Percentiles rank a stretch among this genome's conserved stretches.
phyloP scores from a whole-genome alignment of 2,329 filamentous ascomycete species.

The Lasiodiplodia sp. region DNA sequence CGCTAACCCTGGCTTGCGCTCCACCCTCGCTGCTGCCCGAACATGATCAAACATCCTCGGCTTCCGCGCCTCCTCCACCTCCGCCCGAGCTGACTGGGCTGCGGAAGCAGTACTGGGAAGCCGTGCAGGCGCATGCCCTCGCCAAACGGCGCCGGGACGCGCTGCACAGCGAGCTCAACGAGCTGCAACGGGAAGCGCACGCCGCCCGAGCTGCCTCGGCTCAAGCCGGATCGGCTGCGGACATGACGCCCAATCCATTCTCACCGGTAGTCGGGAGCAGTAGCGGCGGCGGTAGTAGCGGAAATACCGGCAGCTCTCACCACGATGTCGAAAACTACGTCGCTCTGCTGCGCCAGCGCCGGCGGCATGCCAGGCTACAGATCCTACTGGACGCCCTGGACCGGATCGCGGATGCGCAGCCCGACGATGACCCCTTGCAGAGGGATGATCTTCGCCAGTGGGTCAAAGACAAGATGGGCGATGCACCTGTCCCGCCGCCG shows the following conservation, averaged over 20 bases:
- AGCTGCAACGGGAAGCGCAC: slow-evolving; percentile 36
- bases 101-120: slow-evolving; percentile 55
- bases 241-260: not conserved
- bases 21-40: slow-evolving; percentile 34
- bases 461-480: slow-evolving; percentile 42
- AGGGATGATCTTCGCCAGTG: slow-evolving; percentile 38
- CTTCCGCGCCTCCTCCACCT: not conserved
- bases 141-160: slow-evolving; percentile 50
- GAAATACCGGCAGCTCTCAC: not conserved
- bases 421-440: slow-evolving; percentile 36
- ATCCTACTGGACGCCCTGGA: slow-evolving; percentile 56
- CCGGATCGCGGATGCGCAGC: slow-evolving; percentile 44
- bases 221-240: not conserved
- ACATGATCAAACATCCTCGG: not conserved
- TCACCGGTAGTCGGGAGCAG: not conserved
- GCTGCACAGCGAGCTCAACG: slow-evolving; percentile 42
- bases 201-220: slow-evolving; percentile 15
- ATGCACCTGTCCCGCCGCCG: slow-evolving; percentile 47
- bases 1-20: slow-evolving; percentile 44
- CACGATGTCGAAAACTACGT: slow-evolving; percentile 45
- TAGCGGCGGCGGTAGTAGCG: not conserved
- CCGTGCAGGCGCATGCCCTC: slow-evolving; percentile 51
- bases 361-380: slow-evolving; percentile 54
- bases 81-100: slow-evolving; percentile 50
- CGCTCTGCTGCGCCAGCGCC: slow-evolving; percentile 54